Evolutionary conservation across 2,329 filamentous ascomycete genomes (phyloP), one percentile per base, ranked within the genome.

Genomic region (Xylariaceae sp.): DNA sequence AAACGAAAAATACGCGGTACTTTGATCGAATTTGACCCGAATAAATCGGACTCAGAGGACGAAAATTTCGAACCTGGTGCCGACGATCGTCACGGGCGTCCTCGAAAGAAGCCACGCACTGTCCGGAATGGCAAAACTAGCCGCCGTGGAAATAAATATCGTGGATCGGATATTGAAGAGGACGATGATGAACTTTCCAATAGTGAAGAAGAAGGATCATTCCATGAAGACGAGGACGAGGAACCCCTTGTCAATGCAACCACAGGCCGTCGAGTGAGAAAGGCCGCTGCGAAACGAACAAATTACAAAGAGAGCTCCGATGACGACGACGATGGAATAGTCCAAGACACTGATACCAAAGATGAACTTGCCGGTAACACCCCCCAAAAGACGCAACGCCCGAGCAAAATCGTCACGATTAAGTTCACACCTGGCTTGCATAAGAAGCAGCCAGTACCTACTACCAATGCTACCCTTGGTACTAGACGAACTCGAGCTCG

Each of bases 31-130:
- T 87, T 87, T 61, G 85, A 88, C 68, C 83, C 82, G 3, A 87
- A 86, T 68, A 81, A 84, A 66, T 87, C 85, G 44, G 85, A 88
- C 61, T 77, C 85, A 2, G 80, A 84, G 43, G 85, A 88, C 65
- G 83, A 84, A 60, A 86, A 86, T 68, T 88, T 87, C 64, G 80
- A 85, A 53, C 84, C 84, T 13, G 67, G 70, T 13, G 66, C 69
- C 18, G 52, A 60, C 20, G 76, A 79, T 60, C 75, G 72, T 21
- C 55, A 55, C 2, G 27, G 62, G 18, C 65, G 62, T 41, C 61
- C 64, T 13, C 64, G 61, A 49, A 80, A 76, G 59, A 77, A 76
- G 48, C 64, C 72, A 4, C 74, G 75, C 20, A 68, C 74, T 24
- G 69, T 74, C 4, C 72, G 70, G 47, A 64, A 68, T 30, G 46